Evolutionary conservation across 805 yeast genomes (phyloP), one percentile per base, ranked within the genome.

Genomic region (Starmera caribaea): DNA sequence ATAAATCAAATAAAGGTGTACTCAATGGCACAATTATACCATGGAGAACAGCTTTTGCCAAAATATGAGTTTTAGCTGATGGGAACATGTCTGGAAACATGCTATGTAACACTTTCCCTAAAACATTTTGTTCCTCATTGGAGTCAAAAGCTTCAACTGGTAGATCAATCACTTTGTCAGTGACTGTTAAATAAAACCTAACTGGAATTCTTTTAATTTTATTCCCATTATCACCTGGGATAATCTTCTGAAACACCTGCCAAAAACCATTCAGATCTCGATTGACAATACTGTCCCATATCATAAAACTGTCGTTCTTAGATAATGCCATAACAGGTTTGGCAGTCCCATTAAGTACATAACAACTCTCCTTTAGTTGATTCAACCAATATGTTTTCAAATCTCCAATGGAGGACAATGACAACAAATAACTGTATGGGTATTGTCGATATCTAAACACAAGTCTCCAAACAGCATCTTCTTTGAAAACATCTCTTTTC

Each of bases 311-410:
- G 38, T 81, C 79, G 1, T 66, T 67, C 44, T 75, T 78, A 6
- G 92, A 74, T 40, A 90, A 61, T 21, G 69, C 68, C 95, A 90
- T 82, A n/a, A 90, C 74, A 2, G 77, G 71, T 44, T 82, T 86
- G 6, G 95, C 71, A n/a, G 76, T 72, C 0, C 95, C 95, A 46
- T 80, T 76, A 30, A 83, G 57, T 0, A 87, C 74, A 51, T 70
- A 86, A 50, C 87, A 77, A 5, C 87, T 73, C 53, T 90, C 97
- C 51, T 92, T 90, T 54, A 87, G 61, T 43, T 78, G 87, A 54
- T 90, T 88, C 44, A 79, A 62, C 80, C 92, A 79, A 37, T 74
- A 69, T 38, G 69, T 72, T 35, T 59, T 67, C 42, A 76, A 46
- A 11, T 66, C 53, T 17, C 50, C 44, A 40, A 35, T n/a, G 4